These are phyloP conservation scores for Dissophora ornata DNA, from an alignment of 192 early-diverging fungal genomes.

Conservation along the genomic window DNA sequence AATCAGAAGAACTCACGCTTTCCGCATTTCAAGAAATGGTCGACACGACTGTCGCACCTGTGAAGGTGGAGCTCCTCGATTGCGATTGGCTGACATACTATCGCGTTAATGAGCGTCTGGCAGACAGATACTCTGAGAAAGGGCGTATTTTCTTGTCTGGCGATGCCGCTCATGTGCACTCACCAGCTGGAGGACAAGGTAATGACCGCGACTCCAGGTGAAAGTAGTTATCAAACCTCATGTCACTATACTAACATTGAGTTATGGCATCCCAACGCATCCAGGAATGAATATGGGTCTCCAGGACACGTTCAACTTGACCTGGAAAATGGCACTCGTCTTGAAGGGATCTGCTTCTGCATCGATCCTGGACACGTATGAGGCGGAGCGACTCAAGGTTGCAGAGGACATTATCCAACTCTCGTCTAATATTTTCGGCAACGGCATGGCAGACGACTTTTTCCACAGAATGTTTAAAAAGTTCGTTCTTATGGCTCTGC, in stretches of 20 bases:
- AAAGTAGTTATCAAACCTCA: neutral
- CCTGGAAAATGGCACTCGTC: slow-evolving; percentile 62
- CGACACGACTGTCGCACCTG: neutral
- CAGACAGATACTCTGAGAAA: slow-evolving; percentile 8
- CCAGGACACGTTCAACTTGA: slow-evolving; percentile 61
- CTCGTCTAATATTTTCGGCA: neutral
- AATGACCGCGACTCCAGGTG: no score
- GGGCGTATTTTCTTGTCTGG: slow-evolving; percentile 38
- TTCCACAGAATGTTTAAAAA: neutral
- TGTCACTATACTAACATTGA: neutral
- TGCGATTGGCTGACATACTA: slow-evolving; percentile 24
- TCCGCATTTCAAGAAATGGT: slow-evolving; percentile 7
- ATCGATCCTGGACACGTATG: slow-evolving; percentile 52
- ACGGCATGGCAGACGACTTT: neutral
- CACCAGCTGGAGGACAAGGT: slow-evolving; percentile 50
- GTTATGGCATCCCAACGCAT: neutral
- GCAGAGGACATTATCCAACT: slow-evolving; percentile 10
- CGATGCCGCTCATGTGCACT: slow-evolving; percentile 46
- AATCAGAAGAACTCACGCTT: neutral
- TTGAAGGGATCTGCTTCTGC: slow-evolving; percentile 38
- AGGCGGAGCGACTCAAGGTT: slow-evolving; percentile 29
- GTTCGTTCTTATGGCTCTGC: neutral
- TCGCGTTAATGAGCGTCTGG: slow-evolving; percentile 17
- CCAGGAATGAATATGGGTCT: slow-evolving; percentile 60
- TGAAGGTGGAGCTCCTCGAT: neutral